Conservation (phyloP, 352 stramenopile species). For the Globisporangium okanoganense region DNA sequence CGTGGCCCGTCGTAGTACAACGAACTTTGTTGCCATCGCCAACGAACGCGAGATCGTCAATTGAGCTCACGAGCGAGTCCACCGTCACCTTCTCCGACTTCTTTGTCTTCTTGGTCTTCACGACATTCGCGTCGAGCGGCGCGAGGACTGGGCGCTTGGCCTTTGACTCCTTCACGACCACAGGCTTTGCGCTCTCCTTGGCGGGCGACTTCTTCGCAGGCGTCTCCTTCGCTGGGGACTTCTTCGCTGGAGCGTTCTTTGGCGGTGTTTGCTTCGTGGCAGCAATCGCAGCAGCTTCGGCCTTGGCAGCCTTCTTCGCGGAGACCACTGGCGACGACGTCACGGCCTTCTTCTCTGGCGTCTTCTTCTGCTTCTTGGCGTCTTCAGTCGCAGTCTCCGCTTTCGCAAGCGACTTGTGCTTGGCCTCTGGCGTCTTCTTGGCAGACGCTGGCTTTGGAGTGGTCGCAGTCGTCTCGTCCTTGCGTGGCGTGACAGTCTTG, state of each 20-base stretch:
- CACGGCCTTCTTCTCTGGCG: conserved; percentile 13
- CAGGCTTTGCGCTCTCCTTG: conserved; percentile 12
- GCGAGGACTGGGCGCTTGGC: conserved; percentile 11
- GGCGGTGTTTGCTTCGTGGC: conserved; percentile 9
- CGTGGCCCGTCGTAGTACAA: conserved; percentile 57
- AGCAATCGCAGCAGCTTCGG: not conserved
- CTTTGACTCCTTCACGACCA: not conserved
- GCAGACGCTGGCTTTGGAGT: conserved; percentile 5
- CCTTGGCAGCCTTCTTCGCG: not conserved
- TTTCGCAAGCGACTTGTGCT: conserved; percentile 8
- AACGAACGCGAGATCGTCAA: conserved; percentile 38
- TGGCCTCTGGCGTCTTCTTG: conserved; percentile 9
- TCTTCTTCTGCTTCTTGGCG: conserved; percentile 7
- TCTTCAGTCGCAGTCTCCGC: conserved; percentile 1
- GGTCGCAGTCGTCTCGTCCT: not conserved
- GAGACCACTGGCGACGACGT: conserved; percentile 7
- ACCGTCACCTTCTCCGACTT: conserved; percentile 25
- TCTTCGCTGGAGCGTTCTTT: conserved; percentile 7
- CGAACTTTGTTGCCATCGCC: conserved; percentile 40
- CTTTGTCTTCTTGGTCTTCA: conserved; percentile 16
- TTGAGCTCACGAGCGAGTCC: conserved; percentile 36
- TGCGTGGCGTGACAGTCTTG: conserved; percentile 6
- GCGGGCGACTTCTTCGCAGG: conserved; percentile 14
- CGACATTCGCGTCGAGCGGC: conserved; percentile 15
- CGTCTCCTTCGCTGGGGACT: not conserved